Evolutionary conservation across 2,329 filamentous ascomycete species (phyloP), one percentile per base, ranked within the genome.

Genomic region (Lasiodiplodia hormozganensis): DNA sequence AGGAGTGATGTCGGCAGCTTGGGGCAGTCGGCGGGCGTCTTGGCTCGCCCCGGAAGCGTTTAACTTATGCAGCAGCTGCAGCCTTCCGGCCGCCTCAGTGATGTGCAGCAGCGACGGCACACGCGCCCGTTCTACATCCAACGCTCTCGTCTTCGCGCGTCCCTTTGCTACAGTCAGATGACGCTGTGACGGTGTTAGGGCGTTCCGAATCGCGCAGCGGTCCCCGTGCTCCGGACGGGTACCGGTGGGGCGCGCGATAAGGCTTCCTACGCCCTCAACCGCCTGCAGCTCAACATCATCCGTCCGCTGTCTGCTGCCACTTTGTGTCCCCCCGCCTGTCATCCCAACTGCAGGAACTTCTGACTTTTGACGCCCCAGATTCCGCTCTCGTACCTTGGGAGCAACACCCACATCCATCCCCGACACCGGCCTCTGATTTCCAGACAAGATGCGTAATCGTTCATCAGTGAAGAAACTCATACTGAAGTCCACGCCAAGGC

Each of bases 1-100:
- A 64, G 60, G 52, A 54, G 65, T 67, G 65, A 67, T 54, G 65
- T 67, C 54, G 54, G 65, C 54, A 67, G 65, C 65, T 67, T 67
- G 65, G 65, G 64, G 65, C 65, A 60, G 65, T 67, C 38, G 65
- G 53, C 40, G 65, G 65, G 47, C 40, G 65, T 67, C 65, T 67
- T 67, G 65, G 65, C 65, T 60, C 38, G 49, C 23, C 65, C 65
- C 54, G 65, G 54, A 67, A 67, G 25, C 65, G 43, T 25, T 25
- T 67, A 67, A 60, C 10, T 60, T 58, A 51, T 60, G 65, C 18
- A 31, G 49, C 62, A 43, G 62, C 34, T 65, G 62, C 62, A 65
- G 62, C 51, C 11, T 18, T 23, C 54, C 53, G 16, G 53, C 53
- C 53, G 28, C 25, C 28, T 21, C 43, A 21, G 43, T 47, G 43